phyloP scores from a whole-genome alignment of 441 rosid genomes.

The Croton laevigatus region DNA sequence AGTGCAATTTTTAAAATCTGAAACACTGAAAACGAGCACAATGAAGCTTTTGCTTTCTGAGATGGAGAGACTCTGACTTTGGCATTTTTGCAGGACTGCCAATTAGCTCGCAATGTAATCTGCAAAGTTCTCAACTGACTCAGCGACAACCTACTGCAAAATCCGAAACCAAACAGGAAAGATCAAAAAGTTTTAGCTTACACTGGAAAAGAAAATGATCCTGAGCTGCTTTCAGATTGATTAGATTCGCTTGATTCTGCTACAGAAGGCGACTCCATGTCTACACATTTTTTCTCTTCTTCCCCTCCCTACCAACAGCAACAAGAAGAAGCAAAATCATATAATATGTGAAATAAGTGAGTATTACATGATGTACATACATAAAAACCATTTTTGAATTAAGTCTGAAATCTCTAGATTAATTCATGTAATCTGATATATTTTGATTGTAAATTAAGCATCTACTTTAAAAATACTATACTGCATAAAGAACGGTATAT shows the following conservation, averaged over 20 bases:
- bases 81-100: conserved; percentile 85
- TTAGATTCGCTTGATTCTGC: conserved; percentile 41
- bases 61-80: conserved; percentile 35
- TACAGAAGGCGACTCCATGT: conserved; percentile 12
- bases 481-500: background rate
- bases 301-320: conserved; percentile 26
- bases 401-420: background rate
- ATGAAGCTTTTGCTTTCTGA: conserved; percentile 42
- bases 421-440: background rate
- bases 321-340: no score
- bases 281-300: conserved; percentile 16
- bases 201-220: conserved; percentile 80
- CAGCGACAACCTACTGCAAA: background rate
- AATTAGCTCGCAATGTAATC: conserved; percentile 61
- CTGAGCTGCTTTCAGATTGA: conserved; percentile 52
- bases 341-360: no score
- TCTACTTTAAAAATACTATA: no score
- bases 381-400: no score
- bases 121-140: conserved; percentile 31
- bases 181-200: conserved; percentile 29
- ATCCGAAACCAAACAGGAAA: background rate
- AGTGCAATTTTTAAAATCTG: conserved; percentile 39
- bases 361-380: no score
- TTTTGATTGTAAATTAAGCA: background rate
- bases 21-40: conserved; percentile 55